phyloP scores from a whole-genome alignment of 164 flowering plant genomes.

The Umbilicus rupestris region DNA sequence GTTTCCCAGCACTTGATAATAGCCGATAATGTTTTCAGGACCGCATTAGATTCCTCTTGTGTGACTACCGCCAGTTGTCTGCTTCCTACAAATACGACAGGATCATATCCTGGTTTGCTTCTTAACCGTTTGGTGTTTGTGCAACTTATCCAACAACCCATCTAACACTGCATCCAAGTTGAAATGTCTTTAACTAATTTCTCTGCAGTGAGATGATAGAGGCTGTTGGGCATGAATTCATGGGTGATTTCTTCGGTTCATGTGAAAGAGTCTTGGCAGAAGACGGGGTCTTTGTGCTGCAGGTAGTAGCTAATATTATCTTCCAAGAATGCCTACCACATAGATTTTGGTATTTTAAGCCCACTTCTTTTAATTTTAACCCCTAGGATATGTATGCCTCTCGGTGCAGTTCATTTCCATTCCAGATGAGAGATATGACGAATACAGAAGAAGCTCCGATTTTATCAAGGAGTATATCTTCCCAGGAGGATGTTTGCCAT shows the following conservation, averaged over 20 bases:
- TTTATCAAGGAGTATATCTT: conserved; percentile 91
- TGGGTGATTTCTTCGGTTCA: conserved; percentile 67
- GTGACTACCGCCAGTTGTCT: conserved; percentile 79
- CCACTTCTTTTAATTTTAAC: too few relatives aligned
- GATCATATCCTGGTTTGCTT: conserved; percentile 37
- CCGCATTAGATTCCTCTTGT: conserved; percentile 51
- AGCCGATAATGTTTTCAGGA: conserved; percentile 34
- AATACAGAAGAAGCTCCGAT: conserved; percentile 73
- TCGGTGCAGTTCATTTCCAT: conserved; percentile 65
- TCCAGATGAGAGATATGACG: conserved; percentile 80
- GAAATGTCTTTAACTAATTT: not conserved
- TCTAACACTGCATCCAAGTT: not conserved
- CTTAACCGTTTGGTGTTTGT: not conserved
- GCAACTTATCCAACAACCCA: not conserved
- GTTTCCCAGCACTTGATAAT: not conserved
- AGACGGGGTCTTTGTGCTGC: conserved; percentile 79
- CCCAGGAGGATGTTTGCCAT: conserved; percentile 84
- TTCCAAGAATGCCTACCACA: not conserved
- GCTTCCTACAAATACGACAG: conserved; percentile 46
- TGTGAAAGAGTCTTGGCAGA: conserved; percentile 71
- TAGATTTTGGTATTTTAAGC: too few relatives aligned
- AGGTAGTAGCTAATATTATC: conserved; percentile 34
- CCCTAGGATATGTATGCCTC: not conserved
- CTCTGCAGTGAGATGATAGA: conserved; percentile 82
- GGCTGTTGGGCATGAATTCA: conserved; percentile 81